These are phyloP conservation scores for Flueggea neowawraea DNA, from an alignment of 441 rosid genomes.

Conservation along the genomic window DNA sequence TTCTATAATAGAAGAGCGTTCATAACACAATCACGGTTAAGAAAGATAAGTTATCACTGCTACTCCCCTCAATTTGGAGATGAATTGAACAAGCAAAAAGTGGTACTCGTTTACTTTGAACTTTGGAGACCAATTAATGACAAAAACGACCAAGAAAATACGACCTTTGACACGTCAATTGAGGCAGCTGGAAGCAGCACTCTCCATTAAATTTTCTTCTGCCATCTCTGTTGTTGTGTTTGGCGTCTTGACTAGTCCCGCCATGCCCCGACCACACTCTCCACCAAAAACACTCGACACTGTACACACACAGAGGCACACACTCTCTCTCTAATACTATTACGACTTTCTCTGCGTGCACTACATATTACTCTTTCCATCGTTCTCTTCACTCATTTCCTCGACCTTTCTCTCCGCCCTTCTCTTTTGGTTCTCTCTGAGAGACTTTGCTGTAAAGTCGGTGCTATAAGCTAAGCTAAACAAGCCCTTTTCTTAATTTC, in stretches of 20 bases:
- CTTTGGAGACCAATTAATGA: neutral
- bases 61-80: too few species aligned
- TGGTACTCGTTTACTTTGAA: neutral
- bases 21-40: too few species aligned
- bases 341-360: too few species aligned
- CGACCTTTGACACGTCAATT: slow-evolving; percentile 8
- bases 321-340: too few species aligned
- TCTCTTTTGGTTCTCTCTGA: neutral
- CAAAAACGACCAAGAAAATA: neutral
- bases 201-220: neutral
- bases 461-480: too few species aligned
- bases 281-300: too few species aligned
- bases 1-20: too few species aligned
- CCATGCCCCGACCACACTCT: too few species aligned
- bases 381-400: neutral
- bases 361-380: neutral
- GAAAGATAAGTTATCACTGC: too few species aligned
- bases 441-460: too few species aligned
- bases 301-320: too few species aligned
- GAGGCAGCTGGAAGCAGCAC: slow-evolving; percentile 9
- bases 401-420: neutral
- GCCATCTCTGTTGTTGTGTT: neutral
- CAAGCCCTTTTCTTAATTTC: too few species aligned
- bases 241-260: neutral
- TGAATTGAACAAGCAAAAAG: neutral